These are phyloP conservation scores for Ogataea trehalophila DNA, from an alignment of 805 yeast genomes.

Conservation along the genomic window DNA sequence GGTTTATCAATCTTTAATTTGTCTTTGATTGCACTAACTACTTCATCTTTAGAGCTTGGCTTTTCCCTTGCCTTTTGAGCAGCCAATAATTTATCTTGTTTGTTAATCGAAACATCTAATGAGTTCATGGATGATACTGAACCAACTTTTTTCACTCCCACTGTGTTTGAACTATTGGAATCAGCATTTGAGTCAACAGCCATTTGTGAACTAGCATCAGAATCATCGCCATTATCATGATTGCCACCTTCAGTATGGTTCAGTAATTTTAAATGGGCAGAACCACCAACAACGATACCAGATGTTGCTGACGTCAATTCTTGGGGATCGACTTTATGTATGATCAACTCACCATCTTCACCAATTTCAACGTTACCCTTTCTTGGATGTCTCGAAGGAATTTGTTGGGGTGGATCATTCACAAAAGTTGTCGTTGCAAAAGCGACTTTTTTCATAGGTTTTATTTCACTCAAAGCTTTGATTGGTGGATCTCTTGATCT, in stretches of 20 bases:
- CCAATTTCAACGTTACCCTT: constrained; percentile 61
- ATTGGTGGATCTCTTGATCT: constrained; percentile 26
- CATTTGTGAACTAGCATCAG: constrained; percentile 1
- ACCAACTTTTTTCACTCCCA: constrained; percentile 13
- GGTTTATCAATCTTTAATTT: constrained; percentile 65
- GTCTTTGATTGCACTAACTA: constrained; percentile 18
- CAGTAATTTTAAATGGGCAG: constrained; percentile 55
- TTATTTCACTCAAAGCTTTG: constrained; percentile 20
- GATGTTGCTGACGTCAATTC: constrained; percentile 40
- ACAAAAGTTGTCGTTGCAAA: constrained; percentile 73
- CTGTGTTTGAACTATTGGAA: constrained; percentile 2
- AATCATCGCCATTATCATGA: constrained; percentile 8
- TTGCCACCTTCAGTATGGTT: constrained; percentile 7
- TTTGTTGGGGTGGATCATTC: constrained; percentile 89
- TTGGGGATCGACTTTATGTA: constrained; percentile 30
- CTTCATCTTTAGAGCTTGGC: constrained; percentile 9
- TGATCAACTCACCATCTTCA: constrained; percentile 30
- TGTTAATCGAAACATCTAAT: constrained; percentile 25
- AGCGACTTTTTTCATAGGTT: constrained; percentile 56
- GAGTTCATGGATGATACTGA: constrained; percentile 15
- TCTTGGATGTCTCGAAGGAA: constrained; percentile 80
- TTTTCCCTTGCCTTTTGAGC: constrained; percentile 26
- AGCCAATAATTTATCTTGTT: constrained; percentile 26
- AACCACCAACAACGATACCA: constrained; percentile 77
- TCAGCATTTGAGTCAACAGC: constrained; percentile 1